phyloP scores from a whole-genome alignment of 1,139 yeast genomes.

The Barnettozyma hawaiiensis region DNA sequence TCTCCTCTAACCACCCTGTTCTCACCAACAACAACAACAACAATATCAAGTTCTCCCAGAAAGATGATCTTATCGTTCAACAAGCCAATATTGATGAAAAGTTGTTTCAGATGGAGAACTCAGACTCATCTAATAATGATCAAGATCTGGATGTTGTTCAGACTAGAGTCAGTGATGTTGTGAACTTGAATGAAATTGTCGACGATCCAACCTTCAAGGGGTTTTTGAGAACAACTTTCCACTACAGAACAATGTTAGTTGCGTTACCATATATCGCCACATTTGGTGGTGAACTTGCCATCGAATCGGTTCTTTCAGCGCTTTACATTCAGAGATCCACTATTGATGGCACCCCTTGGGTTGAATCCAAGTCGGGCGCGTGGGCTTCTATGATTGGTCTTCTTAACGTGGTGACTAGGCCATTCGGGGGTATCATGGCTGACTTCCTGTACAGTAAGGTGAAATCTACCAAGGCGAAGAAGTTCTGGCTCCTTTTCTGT shows the following conservation, averaged over 20 bases:
- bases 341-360: constrained; percentile 19
- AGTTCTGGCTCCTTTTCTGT: constrained; percentile 29
- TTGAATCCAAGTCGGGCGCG: constrained; percentile 27
- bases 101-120: constrained; percentile 3
- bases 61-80: neutral
- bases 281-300: constrained; percentile 33
- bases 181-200: constrained; percentile 25
- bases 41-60: constrained; percentile 4
- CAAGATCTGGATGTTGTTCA: constrained; percentile 12
- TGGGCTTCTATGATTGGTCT: constrained; percentile 35
- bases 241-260: constrained; percentile 28
- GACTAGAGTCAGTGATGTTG: constrained; percentile 19
- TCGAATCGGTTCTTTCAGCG: constrained; percentile 30
- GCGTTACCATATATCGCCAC: constrained; percentile 30
- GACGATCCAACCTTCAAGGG: constrained; percentile 26
- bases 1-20: constrained; percentile 16
- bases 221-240: constrained; percentile 21
- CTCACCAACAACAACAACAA: neutral
- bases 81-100: constrained; percentile 4
- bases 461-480: constrained; percentile 27
- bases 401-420: constrained; percentile 31
- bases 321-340: constrained; percentile 22
- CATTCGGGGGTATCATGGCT: constrained; percentile 29
- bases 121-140: constrained; percentile 3
- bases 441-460: constrained; percentile 26